Conservation (phyloP, 176 grass and related monocot genomes). For the Hordeum marinum region DNA sequence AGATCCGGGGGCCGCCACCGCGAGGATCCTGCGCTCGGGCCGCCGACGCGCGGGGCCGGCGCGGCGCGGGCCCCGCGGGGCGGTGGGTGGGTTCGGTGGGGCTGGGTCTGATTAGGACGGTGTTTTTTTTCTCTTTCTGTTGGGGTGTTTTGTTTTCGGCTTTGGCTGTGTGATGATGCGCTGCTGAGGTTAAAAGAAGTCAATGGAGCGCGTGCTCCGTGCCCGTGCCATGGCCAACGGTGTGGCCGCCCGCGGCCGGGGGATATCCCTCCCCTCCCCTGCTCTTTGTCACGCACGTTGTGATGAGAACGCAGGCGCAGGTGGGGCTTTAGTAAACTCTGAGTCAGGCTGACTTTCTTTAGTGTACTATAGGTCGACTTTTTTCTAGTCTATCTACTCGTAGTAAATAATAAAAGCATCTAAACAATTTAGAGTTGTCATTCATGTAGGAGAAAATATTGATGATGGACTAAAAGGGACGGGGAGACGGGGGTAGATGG, state of each 20-base stretch:
- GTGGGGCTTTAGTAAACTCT: background rate
- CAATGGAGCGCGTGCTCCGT: conserved; percentile 8
- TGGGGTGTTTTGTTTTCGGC: background rate
- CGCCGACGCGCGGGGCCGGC: fast-evolving
- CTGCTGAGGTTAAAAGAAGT: conserved; percentile 26
- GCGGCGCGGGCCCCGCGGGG: fast-evolving
- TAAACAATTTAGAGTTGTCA: too few species aligned
- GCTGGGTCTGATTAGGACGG: background rate
- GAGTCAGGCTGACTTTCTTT: background rate
- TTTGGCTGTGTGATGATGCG: background rate
- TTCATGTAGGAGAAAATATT: too few species aligned
- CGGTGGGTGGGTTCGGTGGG: background rate
- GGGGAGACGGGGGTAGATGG: too few species aligned
- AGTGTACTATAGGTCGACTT: background rate
- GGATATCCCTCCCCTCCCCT: background rate
- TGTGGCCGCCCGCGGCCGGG: background rate
- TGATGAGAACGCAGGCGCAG: background rate
- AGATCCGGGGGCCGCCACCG: background rate
- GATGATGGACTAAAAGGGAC: too few species aligned
- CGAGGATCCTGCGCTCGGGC: fast-evolving
- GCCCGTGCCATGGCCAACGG: background rate
- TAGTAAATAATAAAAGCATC: too few species aligned
- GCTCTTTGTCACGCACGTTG: background rate
- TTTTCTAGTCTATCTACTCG: too few species aligned
- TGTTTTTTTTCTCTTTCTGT: background rate